Evolutionary conservation across 2,329 filamentous ascomycete genomes (phyloP).

Genomic region (Diaporthe destruens): DNA sequence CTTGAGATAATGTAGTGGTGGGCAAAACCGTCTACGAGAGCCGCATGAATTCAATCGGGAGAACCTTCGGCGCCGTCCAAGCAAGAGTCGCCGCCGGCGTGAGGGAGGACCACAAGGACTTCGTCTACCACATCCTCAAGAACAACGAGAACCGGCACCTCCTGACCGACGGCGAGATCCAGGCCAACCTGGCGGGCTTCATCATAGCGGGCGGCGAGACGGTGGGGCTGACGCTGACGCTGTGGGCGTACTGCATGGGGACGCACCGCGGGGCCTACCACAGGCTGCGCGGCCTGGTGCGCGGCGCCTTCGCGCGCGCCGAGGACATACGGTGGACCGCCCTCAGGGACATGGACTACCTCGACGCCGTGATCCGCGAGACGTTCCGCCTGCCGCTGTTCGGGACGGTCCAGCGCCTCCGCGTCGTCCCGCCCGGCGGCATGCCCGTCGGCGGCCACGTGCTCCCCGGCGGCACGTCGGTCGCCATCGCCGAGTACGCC

Average conservation of each 20-base stretch:
- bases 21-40: not conserved
- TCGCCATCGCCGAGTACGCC: conserved; percentile 12
- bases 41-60: not conserved
- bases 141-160: conserved; percentile 15
- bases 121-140: conserved; percentile 14
- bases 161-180: not conserved
- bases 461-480: conserved; percentile 3
- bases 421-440: not conserved
- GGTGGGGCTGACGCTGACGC: not conserved
- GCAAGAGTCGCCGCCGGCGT: conserved; percentile 3
- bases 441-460: conserved; percentile 7
- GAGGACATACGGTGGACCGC: conserved; percentile 9
- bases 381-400: not conserved
- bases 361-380: conserved; percentile 24
- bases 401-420: conserved; percentile 19
- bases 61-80: not conserved
- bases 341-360: conserved; percentile 21
- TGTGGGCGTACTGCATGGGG: conserved; percentile 30
- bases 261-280: not conserved
- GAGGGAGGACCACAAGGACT: conserved; percentile 23
- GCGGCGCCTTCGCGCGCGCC: not conserved
- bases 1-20: not conserved
- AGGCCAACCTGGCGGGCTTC: conserved; percentile 2
- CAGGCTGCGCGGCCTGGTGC: conserved; percentile 15
- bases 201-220: conserved; percentile 9